Conservation (phyloP, 148 eudicot species). For the Simmondsia chinensis region DNA sequence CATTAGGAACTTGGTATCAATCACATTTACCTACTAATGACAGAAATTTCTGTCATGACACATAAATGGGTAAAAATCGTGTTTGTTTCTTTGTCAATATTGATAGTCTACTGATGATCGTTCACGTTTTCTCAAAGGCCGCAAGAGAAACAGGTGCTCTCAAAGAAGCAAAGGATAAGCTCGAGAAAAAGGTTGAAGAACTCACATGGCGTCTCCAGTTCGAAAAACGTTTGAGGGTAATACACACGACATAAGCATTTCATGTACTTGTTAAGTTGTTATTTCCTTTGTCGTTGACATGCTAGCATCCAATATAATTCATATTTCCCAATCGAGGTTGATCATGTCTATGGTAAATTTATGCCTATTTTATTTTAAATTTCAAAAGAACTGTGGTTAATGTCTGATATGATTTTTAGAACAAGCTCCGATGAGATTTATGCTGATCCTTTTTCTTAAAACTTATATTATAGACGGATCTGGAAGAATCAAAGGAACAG, state of each 20-base stretch:
- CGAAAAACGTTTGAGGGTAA: constrained; percentile 87
- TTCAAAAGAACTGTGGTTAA: too few species aligned
- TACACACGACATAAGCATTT: constrained; percentile 1
- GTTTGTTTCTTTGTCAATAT: not conserved
- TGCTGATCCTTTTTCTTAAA: too few species aligned
- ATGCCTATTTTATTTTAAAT: too few species aligned
- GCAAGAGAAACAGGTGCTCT: constrained; percentile 80
- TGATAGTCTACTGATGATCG: constrained; percentile 7
- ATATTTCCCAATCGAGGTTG: too few species aligned
- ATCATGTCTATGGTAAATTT: constrained; percentile 2
- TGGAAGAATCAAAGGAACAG: constrained; percentile 74
- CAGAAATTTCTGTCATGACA: not conserved
- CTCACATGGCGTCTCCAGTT: constrained; percentile 71
- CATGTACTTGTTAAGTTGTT: constrained; percentile 2
- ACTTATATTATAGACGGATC: constrained; percentile 42
- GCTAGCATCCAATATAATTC: not conserved
- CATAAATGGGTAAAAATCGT: too few species aligned
- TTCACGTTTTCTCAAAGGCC: constrained; percentile 36
- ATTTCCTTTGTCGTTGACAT: not conserved
- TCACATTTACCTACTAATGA: not conserved
- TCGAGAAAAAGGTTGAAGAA: constrained; percentile 88
- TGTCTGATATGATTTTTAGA: too few species aligned
- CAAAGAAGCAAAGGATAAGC: constrained; percentile 77
- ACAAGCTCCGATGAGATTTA: too few species aligned
- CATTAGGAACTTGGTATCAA: too few species aligned